Base-by-base conservation (phyloP, 306 rosid genomes). In the Purshia tridentata region DNA sequence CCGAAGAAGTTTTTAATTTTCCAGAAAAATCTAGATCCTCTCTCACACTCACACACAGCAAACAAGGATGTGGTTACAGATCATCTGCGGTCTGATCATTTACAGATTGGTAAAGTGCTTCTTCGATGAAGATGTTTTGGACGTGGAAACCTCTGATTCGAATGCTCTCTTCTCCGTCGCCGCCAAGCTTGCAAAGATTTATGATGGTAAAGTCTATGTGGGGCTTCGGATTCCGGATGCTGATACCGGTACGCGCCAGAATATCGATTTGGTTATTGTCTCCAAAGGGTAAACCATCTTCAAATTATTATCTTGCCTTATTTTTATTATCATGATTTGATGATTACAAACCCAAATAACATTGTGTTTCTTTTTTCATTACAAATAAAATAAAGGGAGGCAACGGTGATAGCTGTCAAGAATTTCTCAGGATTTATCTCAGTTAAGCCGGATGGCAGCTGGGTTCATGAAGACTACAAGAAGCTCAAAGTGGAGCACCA, bases 211-310 rank as follows among this genome's bases (percentile, higher is more conserved):
- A 65, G 91, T 84, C 10, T 85, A 75, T 65, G 86, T 83, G 3
- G 99, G 96, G 72, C 96, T 94, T 77, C 91, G 97, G 18, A 88
- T 94, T 77, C 99, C 99, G 1, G 98, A 94, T 75, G 90, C 96
- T n/a, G 97, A 91, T 67, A 77, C 91, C 46, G 81, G 87, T 67
- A 76, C 97, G 9, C 78, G 81, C 22, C 95, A 88, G 88, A 83
- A 74, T 69, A 88, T 94, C 82, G 93, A 94, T 75, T 59, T 88
- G 18, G 93, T 94, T 79, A 88, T 80, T n/a, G 72, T 79, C 77
- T 85, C 87, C 69, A 72, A 85, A 86, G 82, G 80, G 97, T 93
- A 84, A 66, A 45, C 8, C 4, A n/a, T n/a, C n/a, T n/a, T n/a
- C n/a, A n/a, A n/a, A n/a, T n/a, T n/a, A n/a, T n/a, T n/a, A n/a